These are phyloP conservation scores for Sporopachydermia quercuum DNA, from an alignment of 805 yeast genomes.

Conservation along the genomic window DNA sequence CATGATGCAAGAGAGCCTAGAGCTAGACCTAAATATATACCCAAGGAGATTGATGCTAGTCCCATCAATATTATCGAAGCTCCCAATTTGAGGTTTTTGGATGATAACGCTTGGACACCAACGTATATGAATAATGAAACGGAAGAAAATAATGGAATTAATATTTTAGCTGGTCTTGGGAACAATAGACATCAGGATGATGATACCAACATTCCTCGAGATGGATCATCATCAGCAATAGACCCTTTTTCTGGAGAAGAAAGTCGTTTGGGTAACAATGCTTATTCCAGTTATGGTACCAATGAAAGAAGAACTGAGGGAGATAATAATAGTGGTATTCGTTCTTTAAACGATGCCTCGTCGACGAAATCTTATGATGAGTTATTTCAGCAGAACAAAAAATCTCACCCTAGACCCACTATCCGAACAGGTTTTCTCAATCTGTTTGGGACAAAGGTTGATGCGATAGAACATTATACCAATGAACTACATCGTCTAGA, in stretches of 20 bases:
- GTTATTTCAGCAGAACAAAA: slow-evolving; percentile 18
- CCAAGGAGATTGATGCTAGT: neutral
- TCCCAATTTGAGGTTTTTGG: neutral
- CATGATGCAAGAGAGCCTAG: neutral
- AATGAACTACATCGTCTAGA: slow-evolving; percentile 24
- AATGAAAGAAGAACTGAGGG: too few species aligned
- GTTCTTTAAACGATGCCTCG: neutral
- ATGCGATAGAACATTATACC: slow-evolving; percentile 21
- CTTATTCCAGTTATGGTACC: neutral
- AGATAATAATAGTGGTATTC: neutral
- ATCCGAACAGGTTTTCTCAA: slow-evolving; percentile 10
- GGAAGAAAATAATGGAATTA: neutral
- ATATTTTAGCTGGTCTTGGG: too few species aligned
- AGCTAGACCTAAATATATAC: neutral
- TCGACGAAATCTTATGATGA: neutral
- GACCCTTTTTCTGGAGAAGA: neutral
- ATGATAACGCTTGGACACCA: neutral
- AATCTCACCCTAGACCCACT: slow-evolving; percentile 11
- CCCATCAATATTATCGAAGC: neutral
- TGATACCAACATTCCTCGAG: neutral
- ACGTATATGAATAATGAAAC: neutral
- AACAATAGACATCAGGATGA: neutral
- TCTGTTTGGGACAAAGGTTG: slow-evolving; percentile 17
- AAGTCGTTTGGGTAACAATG: neutral
- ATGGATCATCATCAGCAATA: neutral